These are phyloP conservation scores for Talaromyces sp. DNA, from an alignment of 2,329 filamentous ascomycete genomes.

Conservation along the genomic window DNA sequence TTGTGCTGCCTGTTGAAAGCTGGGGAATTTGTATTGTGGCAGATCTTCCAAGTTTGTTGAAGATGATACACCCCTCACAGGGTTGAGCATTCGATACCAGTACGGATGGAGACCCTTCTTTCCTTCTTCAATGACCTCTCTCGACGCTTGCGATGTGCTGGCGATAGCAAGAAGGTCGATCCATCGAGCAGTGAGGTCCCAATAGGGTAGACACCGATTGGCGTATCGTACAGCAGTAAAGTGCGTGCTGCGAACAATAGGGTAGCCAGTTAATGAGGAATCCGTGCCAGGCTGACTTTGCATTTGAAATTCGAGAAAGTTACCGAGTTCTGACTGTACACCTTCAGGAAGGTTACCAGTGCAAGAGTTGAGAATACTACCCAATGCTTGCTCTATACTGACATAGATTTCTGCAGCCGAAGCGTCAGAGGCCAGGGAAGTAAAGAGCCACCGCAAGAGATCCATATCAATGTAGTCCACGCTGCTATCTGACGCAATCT, in stretches of 20 bases:
- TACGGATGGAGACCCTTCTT: slow-evolving; percentile 80
- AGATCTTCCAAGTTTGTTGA: slow-evolving; percentile 52
- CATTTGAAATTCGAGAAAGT: slow-evolving; percentile 68
- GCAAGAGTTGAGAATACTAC: slow-evolving; percentile 66
- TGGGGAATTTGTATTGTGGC: slow-evolving; percentile 39
- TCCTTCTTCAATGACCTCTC: slow-evolving; percentile 85
- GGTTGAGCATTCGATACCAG: slow-evolving; percentile 63
- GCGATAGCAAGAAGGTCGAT: slow-evolving; percentile 80
- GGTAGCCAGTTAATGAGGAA: slow-evolving; percentile 36
- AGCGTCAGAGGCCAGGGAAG: slow-evolving; percentile 74
- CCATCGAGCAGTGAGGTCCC: slow-evolving; percentile 76
- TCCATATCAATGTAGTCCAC: slow-evolving; percentile 44
- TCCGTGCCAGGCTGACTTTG: slow-evolving; percentile 43
- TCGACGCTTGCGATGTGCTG: slow-evolving; percentile 59
- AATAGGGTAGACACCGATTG: slow-evolving; percentile 79
- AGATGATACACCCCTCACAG: slow-evolving; percentile 46
- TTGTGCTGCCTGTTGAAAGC: slow-evolving; percentile 25
- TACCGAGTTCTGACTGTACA: slow-evolving; percentile 45
- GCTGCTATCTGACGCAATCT: slow-evolving; percentile 37
- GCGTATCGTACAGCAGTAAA: slow-evolving; percentile 85
- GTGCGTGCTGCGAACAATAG: slow-evolving; percentile 66
- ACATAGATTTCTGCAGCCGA: slow-evolving; percentile 70
- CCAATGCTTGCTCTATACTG: slow-evolving; percentile 84
- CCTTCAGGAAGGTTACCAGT: slow-evolving; percentile 42
- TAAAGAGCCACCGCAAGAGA: slow-evolving; percentile 73